These are phyloP conservation scores for Rheum nobile DNA, from an alignment of 148 eudicot species.

Conservation along the genomic window DNA sequence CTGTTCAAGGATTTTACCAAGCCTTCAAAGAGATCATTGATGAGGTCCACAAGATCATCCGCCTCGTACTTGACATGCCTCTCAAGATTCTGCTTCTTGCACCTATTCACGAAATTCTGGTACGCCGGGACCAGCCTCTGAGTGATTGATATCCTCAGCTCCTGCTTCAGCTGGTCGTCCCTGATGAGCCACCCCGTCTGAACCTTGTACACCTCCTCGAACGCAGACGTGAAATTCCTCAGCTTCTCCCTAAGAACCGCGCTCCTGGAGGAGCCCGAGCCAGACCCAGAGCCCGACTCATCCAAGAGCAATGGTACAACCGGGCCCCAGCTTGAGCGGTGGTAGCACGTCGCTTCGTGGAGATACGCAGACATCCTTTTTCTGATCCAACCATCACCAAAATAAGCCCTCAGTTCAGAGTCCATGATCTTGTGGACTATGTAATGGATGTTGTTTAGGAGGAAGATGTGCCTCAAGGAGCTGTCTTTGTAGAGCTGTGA, in stretches of 20 bases:
- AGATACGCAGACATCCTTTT: conserved; percentile 24
- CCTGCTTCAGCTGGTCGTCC: conserved; percentile 49
- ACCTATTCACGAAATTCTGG: conserved; percentile 34
- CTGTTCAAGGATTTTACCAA: conserved; percentile 32
- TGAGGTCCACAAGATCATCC: conserved; percentile 40
- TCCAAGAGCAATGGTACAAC: conserved; percentile 35
- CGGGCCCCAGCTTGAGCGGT: conserved; percentile 53
- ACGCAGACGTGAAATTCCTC: conserved; percentile 36
- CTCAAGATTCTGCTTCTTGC: conserved; percentile 23
- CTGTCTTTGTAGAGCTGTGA: conserved; percentile 45
- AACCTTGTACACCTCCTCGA: conserved; percentile 51
- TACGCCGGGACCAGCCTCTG: conserved; percentile 55
- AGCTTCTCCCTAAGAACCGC: conserved; percentile 35
- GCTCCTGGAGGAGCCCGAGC: conserved; percentile 25
- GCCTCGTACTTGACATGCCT: conserved; percentile 56
- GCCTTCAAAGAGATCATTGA: conserved; percentile 65
- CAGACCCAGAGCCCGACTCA: conserved; percentile 21
- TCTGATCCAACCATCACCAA: conserved; percentile 62
- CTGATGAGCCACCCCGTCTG: conserved; percentile 58
- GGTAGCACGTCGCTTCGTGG: conserved; percentile 57
- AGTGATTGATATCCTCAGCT: conserved; percentile 40
- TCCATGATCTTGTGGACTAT: conserved; percentile 5
- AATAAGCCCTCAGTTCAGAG: conserved; percentile 5
- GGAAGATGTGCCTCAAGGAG: conserved; percentile 1
- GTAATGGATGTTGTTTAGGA: conserved; percentile 5